Evolutionary conservation across 768 basidiomycete species (phyloP), one percentile per base, ranked within the genome.

Genomic region (Suillus hirtellus): DNA sequence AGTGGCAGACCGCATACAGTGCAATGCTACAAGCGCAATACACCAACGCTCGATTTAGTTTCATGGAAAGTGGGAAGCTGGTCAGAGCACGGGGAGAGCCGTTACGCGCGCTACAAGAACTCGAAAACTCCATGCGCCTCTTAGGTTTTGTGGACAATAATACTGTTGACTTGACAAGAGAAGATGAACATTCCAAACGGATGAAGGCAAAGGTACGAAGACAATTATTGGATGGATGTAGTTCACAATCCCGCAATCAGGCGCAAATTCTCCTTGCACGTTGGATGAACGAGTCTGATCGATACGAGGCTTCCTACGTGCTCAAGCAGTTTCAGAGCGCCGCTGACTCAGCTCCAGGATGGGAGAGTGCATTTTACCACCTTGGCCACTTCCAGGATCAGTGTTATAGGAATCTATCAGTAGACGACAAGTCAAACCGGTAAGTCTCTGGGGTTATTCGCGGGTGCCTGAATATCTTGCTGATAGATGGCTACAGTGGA

Each of bases 1-100:
- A 99, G 72, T 89, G 87, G 81, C 96, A 98, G 77, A 98, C 96
- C 0, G 95, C 97, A 2, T 99, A 99, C 73, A 97, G 93, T 70
- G 95, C 97, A 7, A 86, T 92, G 66, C 82, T 99, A 0, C 97
- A 99, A 76, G 94, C 95, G 0, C 85, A 88, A 62, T 89, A 93
- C 69, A 81, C 80, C 66, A 81, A 86, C 24, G 84, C 87, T 0
- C 83, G 84, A 0, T 95, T 89, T 71, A 85, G 89, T 19, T 97
- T 96, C 76, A 82, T 98, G 58, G 92, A 99, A 72, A 94, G 89
- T 70, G 92, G 93, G 1, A 98, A 94, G 73, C 84, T 99, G 5
- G 78, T 92, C 63, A 89, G 89, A 66, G 86, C 86, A 4, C 86
- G 82, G 44, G 94, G 91, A 1, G 91, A 96, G 67, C 86, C 90